Evolutionary conservation across 352 stramenopile genomes (phyloP).

Genomic region (Phytophthora uliginosa): DNA sequence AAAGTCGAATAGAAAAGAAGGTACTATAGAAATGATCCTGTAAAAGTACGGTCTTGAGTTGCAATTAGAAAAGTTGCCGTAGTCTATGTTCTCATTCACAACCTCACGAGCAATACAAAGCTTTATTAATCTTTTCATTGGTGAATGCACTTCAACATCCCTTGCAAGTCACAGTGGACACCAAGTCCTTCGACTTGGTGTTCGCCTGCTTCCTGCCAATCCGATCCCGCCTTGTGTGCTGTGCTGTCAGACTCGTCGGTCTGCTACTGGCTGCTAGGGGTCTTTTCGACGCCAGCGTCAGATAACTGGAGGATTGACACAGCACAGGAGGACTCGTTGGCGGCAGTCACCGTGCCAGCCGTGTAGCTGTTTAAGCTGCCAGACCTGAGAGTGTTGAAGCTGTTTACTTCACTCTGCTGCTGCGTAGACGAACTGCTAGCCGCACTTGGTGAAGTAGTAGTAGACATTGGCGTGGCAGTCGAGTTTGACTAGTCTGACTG

Average conservation of each 20-base stretch:
- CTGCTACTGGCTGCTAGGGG: background rate
- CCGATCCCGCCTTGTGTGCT: background rate
- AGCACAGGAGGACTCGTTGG: constrained; percentile 14
- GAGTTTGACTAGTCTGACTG: background rate
- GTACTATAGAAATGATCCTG: too few relatives aligned
- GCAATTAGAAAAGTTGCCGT: too few relatives aligned
- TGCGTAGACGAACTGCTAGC: constrained; percentile 14
- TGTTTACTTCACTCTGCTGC: background rate
- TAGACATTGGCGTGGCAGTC: background rate
- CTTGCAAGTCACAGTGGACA: too few relatives aligned
- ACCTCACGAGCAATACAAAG: too few relatives aligned
- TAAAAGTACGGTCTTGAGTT: too few relatives aligned
- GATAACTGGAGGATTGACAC: background rate
- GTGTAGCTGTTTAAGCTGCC: background rate
- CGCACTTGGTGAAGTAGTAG: background rate
- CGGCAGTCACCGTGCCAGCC: background rate
- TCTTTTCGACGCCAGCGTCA: background rate
- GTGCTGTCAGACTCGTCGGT: background rate
- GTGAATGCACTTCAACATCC: too few relatives aligned
- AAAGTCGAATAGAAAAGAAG: too few relatives aligned
- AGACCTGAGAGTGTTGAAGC: background rate
- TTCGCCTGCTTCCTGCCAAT: background rate
- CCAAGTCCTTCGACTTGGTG: background rate
- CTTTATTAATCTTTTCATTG: too few relatives aligned
- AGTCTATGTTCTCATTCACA: too few relatives aligned